Base-by-base conservation (phyloP, 331 rosid species). In the Pyracantha coccinea region DNA sequence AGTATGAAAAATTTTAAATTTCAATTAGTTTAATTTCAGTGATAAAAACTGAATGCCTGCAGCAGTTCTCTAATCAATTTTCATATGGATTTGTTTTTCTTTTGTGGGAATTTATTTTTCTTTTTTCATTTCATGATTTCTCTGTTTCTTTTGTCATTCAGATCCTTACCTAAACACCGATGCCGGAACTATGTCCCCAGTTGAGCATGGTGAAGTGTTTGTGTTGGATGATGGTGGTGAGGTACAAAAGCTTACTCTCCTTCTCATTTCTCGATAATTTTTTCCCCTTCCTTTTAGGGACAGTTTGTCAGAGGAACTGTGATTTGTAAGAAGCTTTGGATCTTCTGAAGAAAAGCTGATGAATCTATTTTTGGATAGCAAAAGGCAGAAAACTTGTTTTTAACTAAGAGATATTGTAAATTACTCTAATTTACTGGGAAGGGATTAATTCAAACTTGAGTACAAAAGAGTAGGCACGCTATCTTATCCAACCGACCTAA, bases 111-210 rank as follows among this genome's bases (percentile, higher is more conserved):
- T 21, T 13, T 7, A 21, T 15, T 41, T 21, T 0, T 32, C 63
- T 15, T 8, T 31, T n/a, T n/a, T 19, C 74, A 60, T 23, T 44
- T 55, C 31, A 41, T 47, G 69, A 17, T 66, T 21, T 66, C 20
- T 28, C 16, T 5, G 69, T 80, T 38, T 41, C 13, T 35, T 74
- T 61, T 76, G 60, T 23, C 2, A 74, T 74, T 66, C 89, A 94
- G 99, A 94, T 94, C 99, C 99, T 77, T 94, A 94, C 86, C 85
- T 94, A 68, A 94, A 94, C 88, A 92, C 93, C 28, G 99, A 94
- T 84, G 99, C 99, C 12, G 99, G 99, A 83, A 92, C 97, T 72
- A 88, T 94, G 99, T 92, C 99, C 72, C 99, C 99, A 66, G 79
- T 88, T 31, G 99, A 94, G 85, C 99, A 94, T 75, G 99, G 99